Percentiles rank a stretch among this genome's conserved stretches.
Evolutionary conservation across 768 basidiomycete species (phyloP).

Genomic region (Daedaleopsis sinensis): DNA sequence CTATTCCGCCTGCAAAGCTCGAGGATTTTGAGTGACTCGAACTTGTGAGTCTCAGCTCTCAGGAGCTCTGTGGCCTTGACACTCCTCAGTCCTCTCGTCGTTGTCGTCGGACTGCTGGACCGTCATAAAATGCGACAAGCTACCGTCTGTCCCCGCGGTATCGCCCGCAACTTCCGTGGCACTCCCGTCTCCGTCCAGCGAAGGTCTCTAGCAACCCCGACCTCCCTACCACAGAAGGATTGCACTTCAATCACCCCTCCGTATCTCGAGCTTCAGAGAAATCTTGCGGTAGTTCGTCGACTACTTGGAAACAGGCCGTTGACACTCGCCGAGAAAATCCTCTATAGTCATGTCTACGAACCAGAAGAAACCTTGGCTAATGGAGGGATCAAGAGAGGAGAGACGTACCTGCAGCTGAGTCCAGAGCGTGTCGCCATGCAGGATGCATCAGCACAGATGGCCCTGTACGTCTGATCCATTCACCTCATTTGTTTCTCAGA

Average conservation of each 20-base stretch:
- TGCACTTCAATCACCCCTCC: constrained; percentile 84
- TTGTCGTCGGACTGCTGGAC: constrained; percentile 12
- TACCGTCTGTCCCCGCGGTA: constrained; percentile 1
- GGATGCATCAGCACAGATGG: constrained; percentile 93
- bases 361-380: constrained; percentile 70
- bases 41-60: constrained; percentile 2
- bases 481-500: too few species aligned
- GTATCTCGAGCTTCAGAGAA: constrained; percentile 70
- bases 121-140: constrained; percentile 11
- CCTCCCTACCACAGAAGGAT: constrained; percentile 51
- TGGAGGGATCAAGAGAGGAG: constrained; percentile 75
- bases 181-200: constrained; percentile 1
- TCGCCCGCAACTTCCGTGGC: background rate
- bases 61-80: background rate
- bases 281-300: constrained; percentile 67
- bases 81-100: background rate
- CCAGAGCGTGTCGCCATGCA: constrained; percentile 99
- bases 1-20: background rate
- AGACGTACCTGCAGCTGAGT: constrained; percentile 85
- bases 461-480: constrained; percentile 53
- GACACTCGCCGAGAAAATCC: constrained; percentile 96
- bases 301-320: constrained; percentile 76
- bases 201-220: constrained; percentile 42
- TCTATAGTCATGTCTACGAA: constrained; percentile 89
- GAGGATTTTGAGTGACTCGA: constrained; percentile 14